Evolutionary conservation across 306 rosid genomes (phyloP).

Genomic region (Casuarina glauca): DNA sequence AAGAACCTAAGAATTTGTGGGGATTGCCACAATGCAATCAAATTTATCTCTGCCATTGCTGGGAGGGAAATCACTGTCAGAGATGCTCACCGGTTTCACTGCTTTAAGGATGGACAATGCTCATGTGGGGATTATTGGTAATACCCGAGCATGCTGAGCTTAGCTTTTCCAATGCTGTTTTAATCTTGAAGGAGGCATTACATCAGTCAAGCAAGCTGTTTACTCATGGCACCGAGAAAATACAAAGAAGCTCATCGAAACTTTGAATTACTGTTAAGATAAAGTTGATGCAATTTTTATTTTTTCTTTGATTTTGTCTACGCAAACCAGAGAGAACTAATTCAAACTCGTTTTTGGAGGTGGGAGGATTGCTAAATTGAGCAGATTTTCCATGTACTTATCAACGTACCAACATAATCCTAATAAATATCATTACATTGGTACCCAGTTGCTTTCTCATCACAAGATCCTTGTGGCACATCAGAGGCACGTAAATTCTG

Average conservation of each 20-base stretch:
- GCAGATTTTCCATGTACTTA: neutral
- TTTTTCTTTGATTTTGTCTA: neutral
- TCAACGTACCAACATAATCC: neutral
- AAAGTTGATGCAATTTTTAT: neutral
- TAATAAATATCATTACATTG: neutral
- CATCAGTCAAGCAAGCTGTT: neutral
- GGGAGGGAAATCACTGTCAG: conserved; percentile 79
- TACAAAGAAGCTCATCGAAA: neutral
- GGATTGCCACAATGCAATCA: conserved; percentile 84
- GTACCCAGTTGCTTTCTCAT: neutral
- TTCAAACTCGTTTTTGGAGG: neutral
- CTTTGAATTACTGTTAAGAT: neutral
- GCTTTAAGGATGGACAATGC: conserved; percentile 70
- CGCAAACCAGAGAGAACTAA: neutral
- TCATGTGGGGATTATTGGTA: conserved; percentile 88
- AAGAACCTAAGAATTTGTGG: conserved; percentile 83
- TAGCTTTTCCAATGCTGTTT: neutral
- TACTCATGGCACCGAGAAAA: neutral
- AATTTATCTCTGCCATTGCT: conserved; percentile 56
- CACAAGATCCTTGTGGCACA: neutral
- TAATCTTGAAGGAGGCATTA: neutral
- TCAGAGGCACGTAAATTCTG: neutral
- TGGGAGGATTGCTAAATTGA: too few relatives aligned
- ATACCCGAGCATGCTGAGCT: neutral
- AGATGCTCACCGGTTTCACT: conserved; percentile 76